Conservation (phyloP, 2,329 filamentous ascomycete species). For the Ascocoryne sarcoides region DNA sequence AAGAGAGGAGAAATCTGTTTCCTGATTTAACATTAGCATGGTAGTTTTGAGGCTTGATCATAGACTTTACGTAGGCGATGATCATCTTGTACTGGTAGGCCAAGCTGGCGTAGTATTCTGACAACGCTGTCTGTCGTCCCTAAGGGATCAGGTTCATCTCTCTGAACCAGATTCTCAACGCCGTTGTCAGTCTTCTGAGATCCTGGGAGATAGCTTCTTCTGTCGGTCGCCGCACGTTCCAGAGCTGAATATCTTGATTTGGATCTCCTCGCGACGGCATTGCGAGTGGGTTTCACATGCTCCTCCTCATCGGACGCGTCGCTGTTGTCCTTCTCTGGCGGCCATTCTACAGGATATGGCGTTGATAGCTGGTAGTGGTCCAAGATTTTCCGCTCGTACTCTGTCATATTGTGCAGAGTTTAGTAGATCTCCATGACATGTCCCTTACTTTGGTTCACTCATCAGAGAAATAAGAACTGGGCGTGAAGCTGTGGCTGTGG, state of each 20-base stretch:
- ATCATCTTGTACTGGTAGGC: slow-evolving; percentile 79
- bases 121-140: slow-evolving; percentile 86
- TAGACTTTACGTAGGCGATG: slow-evolving; percentile 54
- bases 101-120: slow-evolving; percentile 64
- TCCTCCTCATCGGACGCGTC: slow-evolving; percentile 57
- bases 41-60: slow-evolving; percentile 1
- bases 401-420: slow-evolving; percentile 47
- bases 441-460: too few relatives aligned
- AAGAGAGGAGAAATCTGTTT: slow-evolving; percentile 90
- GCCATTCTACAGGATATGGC: slow-evolving; percentile 78
- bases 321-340: slow-evolving; percentile 66
- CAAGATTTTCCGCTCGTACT: slow-evolving; percentile 68
- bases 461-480: too few relatives aligned
- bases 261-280: slow-evolving; percentile 46
- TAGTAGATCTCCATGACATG: too few relatives aligned
- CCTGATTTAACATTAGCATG: slow-evolving; percentile 38
- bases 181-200: slow-evolving; percentile 60
- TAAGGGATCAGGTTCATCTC: slow-evolving; percentile 86
- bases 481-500: too few relatives aligned
- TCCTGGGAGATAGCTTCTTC: slow-evolving; percentile 54
- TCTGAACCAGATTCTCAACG: slow-evolving; percentile 70
- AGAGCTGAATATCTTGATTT: slow-evolving; percentile 80
- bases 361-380: slow-evolving; percentile 83
- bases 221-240: slow-evolving; percentile 63
- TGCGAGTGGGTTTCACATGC: slow-evolving; percentile 28